Conservation (phyloP, 2,329 filamentous ascomycete species). For the Botrytis fragariae region DNA sequence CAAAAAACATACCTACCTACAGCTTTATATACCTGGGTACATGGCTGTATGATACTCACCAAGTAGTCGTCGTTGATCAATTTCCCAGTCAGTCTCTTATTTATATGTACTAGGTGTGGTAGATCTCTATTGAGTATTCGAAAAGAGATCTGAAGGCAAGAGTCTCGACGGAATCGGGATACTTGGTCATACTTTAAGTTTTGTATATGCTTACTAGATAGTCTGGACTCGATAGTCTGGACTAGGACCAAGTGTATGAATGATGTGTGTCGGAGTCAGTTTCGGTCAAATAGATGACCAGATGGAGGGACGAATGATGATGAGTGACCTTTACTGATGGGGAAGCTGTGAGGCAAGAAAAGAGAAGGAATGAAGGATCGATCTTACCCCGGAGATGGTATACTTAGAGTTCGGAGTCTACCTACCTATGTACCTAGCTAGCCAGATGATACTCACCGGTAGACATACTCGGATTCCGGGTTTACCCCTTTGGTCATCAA, state of each 20-base stretch:
- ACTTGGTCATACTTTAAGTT: neutral
- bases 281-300: neutral
- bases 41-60: neutral
- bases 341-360: neutral
- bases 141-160: neutral
- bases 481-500: neutral
- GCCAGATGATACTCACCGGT: neutral
- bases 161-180: neutral
- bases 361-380: constrained; percentile 7
- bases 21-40: neutral
- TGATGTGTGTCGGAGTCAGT: neutral
- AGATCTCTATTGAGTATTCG: neutral
- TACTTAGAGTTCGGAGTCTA: neutral
- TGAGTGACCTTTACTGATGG: neutral
- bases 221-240: neutral
- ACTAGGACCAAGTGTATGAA: no score
- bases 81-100: neutral
- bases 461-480: neutral
- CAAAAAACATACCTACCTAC: neutral
- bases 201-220: neutral
- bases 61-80: neutral
- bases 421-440: neutral
- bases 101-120: neutral
- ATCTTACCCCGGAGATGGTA: neutral
- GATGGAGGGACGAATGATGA: neutral